A percentile compares a stretch with the other conserved stretches of the same genome.
These are phyloP conservation scores for Neurospora sp. DNA, from an alignment of 495 filamentous ascomycete genomes.

Conservation along the genomic window DNA sequence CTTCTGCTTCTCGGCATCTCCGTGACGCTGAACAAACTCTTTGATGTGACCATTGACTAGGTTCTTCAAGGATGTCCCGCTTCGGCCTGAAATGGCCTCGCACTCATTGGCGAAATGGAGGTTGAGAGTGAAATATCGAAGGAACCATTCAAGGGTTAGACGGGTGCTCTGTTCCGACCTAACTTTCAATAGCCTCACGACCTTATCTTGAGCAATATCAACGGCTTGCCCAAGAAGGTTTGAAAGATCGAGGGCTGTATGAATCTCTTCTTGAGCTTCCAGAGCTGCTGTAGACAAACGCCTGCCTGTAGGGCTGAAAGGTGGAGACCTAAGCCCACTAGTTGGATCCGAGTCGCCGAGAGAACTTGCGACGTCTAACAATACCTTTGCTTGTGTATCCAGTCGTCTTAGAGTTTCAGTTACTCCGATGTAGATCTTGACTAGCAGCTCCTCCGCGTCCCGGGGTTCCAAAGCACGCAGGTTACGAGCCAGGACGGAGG, in stretches of 20 bases:
- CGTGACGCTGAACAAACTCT: slow-evolving; percentile 71
- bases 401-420: slow-evolving; percentile 79
- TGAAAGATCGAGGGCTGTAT: slow-evolving; percentile 79
- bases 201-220: slow-evolving; percentile 84
- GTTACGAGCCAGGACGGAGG: slow-evolving; percentile 80
- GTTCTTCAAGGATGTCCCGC: slow-evolving; percentile 73
- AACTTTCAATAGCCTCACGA: slow-evolving; percentile 83
- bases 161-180: slow-evolving; percentile 72
- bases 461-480: slow-evolving; percentile 72
- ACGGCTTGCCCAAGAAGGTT: slow-evolving; percentile 91
- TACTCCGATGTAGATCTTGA: slow-evolving; percentile 73
- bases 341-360: slow-evolving; percentile 33
- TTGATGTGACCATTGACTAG: slow-evolving; percentile 86
- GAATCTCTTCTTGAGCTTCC: slow-evolving; percentile 67
- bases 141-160: slow-evolving; percentile 64
- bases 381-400: slow-evolving; percentile 82
- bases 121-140: slow-evolving; percentile 90
- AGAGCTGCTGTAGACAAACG: slow-evolving; percentile 14
- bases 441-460: slow-evolving; percentile 78
- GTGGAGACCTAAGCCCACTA: slow-evolving; percentile 34
- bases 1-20: slow-evolving; percentile 65
- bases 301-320: slow-evolving; percentile 35
- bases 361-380: slow-evolving; percentile 89
- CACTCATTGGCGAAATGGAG: slow-evolving; percentile 94
- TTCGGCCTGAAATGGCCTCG: slow-evolving; percentile 85